Base-by-base conservation (phyloP, 768 basidiomycete species). In the Psilocybe subaeruginosa region DNA sequence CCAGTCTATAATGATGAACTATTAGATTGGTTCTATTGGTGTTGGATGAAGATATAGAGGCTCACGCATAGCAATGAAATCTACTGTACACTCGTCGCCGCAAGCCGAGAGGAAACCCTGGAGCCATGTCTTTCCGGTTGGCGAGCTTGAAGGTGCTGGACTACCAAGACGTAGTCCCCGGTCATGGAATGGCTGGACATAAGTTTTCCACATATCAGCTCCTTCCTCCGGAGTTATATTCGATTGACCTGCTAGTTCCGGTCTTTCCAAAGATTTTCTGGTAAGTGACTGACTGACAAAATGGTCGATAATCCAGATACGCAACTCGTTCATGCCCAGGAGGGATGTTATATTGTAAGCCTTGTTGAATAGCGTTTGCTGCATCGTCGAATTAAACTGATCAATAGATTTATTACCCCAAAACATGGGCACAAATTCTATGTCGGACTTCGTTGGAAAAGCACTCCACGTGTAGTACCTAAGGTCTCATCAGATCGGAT, bases 371-470 rank as follows among this genome's bases (percentile, higher is more conserved):
- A 85, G 73, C 1, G 80, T 79, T 11, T 73, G 64, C 52, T 81
- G 76, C 55, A 85, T 80, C 2, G 73, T 75, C 9, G 70, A 64
- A 17, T 72, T 68, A 68, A 80, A 85, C 14, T 80, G 69, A 27
- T 73, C 67, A n/a, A 79, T 65, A 16, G 79, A 63, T 17, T 69
- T 65, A 16, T 66, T 51, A 16, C 85, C 84, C 84, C 85, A 85
- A 5, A 86, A 76, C 82, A 85, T 82, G 19, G 85, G 83, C 0
- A 83, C 81, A 64, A 82, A 86, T 63, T 85, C 84, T 23, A 85
- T 72, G 62, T 72, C 61, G 2, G 78, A 70, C n/a, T 71, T 57
- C 3, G 68, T 64, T 4, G 77, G 68, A 49, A 56, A 71, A 0
- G 78, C 69, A 4, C 77, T 76, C 83, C 84, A 85, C 2, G 82